Evolutionary conservation across 371 early-diverging fungal genomes (phyloP).

Genomic region (Apophysomyces trapeziformis): DNA sequence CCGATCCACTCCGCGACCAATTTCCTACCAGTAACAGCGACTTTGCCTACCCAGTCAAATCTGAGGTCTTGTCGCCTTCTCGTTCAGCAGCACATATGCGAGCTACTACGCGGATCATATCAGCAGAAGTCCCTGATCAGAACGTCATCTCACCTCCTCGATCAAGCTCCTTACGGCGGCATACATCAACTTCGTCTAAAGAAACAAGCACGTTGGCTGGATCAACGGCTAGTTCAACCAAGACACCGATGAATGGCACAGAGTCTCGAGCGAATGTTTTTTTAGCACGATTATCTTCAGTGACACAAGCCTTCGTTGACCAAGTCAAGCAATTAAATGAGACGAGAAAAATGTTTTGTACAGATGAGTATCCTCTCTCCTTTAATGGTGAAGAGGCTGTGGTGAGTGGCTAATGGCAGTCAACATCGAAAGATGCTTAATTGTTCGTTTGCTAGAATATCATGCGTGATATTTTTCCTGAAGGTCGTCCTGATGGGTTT

Average conservation of each 20-base stretch:
- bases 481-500: slow-evolving; percentile 12
- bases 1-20: slow-evolving; percentile 1
- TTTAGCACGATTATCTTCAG: too few species aligned
- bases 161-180: not conserved
- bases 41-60: not conserved
- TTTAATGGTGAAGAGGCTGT: slow-evolving; percentile 41
- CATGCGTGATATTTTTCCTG: slow-evolving; percentile 18
- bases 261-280: too few species aligned
- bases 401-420: slow-evolving; percentile 17
- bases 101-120: not conserved
- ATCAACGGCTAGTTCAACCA: not conserved
- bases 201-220: not conserved
- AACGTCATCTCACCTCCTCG: not conserved
- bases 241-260: slow-evolving; percentile 14
- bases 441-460: slow-evolving; percentile 17
- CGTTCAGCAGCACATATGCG: not conserved
- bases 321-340: slow-evolving; percentile 23
- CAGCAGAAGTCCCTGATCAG: not conserved
- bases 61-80: not conserved
- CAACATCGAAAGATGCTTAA: not conserved
- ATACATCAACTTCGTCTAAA: not conserved
- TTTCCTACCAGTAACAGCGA: not conserved
- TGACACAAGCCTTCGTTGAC: not conserved
- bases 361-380: slow-evolving; percentile 32
- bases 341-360: slow-evolving; percentile 26